Evolutionary conservation across 495 filamentous ascomycete genomes (phyloP), one percentile per base, ranked within the genome.

Genomic region (Pyrenopolyporus hunteri): DNA sequence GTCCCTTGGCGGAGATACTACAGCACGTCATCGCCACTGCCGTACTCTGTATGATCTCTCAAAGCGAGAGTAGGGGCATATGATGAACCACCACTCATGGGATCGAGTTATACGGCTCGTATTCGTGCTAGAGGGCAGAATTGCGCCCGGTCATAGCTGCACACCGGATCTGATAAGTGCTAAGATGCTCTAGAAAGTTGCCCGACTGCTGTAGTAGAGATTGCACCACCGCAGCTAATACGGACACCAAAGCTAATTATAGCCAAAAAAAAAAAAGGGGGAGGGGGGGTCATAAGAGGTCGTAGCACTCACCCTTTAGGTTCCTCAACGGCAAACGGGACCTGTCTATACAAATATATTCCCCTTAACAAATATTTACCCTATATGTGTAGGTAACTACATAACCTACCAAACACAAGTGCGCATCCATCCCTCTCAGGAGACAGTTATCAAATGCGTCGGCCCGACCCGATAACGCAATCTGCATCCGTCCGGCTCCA

Each of bases 51-150:
- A 63, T 59, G 16, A 57, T 55, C 36, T 33, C 6, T 65, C 65
- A 48, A 66, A 66, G 25, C 59, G 68, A 49, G 8, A 13, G 10
- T n/a, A 22, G 11, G 69, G 36, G 19, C 0, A 70, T 50, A 67
- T 59, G n/a, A n/a, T n/a, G n/a, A n/a, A n/a, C 48, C 66, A 74
- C 74, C 22, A 73, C 74, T 33, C 28, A 65, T 39, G 3, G 51
- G 65, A 22, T 44, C 49, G 52, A 69, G 69, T 37, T 74, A 20
- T 49, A 59, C 61, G 32, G n/a, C n/a, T n/a, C n/a, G n/a, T n/a
- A n/a, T n/a, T n/a, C n/a, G n/a, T n/a, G n/a, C n/a, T n/a, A n/a
- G n/a, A n/a, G 45, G 57, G 7, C 57, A 47, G 40, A 59, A n/a
- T 29, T 60, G n/a, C 44, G 20, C 59, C 54, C 32, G 63, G 22